Percentiles rank a stretch among this genome's conserved stretches.
Conservation (phyloP, 805 yeast genomes). For the Ogataea saltuana region DNA sequence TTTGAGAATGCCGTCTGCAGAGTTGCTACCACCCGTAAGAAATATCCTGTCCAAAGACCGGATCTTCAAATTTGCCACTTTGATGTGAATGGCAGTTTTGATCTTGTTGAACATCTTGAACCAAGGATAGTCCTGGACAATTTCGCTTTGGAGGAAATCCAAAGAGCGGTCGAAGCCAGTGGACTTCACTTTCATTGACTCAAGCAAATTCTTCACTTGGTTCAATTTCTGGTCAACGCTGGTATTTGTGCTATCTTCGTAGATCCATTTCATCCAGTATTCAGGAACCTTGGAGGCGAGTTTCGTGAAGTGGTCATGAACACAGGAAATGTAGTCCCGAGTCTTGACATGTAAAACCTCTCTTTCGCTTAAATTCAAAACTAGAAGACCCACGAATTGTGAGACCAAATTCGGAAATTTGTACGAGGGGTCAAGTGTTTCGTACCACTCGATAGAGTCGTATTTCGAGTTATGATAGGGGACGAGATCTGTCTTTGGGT, state of each 20-base stretch:
- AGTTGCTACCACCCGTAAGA: slow-evolving; percentile 31
- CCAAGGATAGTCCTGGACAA: slow-evolving; percentile 76
- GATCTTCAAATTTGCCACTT: slow-evolving; percentile 53
- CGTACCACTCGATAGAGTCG: slow-evolving; percentile 60
- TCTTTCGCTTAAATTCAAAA: slow-evolving; percentile 54
- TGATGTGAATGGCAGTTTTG: slow-evolving; percentile 55
- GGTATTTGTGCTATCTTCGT: slow-evolving; percentile 28
- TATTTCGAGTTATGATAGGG: slow-evolving; percentile 58
- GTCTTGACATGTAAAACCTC: slow-evolving; percentile 55
- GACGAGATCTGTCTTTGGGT: slow-evolving; percentile 46
- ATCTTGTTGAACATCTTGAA: slow-evolving; percentile 62
- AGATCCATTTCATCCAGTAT: slow-evolving; percentile 32
- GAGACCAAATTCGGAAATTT: slow-evolving; percentile 57
- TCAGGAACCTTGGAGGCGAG: slow-evolving; percentile 29
- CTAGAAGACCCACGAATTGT: slow-evolving; percentile 57
- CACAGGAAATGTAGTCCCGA: slow-evolving; percentile 46
- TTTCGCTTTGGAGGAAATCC: slow-evolving; percentile 46
- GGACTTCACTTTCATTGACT: slow-evolving; percentile 14
- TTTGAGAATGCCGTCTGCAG: slow-evolving; percentile 43
- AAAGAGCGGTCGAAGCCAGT: slow-evolving; percentile 23
- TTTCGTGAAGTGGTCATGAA: slow-evolving; percentile 38
- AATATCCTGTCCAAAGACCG: slow-evolving; percentile 58
- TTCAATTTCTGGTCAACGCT: slow-evolving; percentile 15
- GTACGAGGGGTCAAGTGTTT: slow-evolving; percentile 46
- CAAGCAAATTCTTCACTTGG: slow-evolving; percentile 10